Base-by-base conservation (phyloP, 1,284 basidiomycete genomes). In the Vanrija sp. region DNA sequence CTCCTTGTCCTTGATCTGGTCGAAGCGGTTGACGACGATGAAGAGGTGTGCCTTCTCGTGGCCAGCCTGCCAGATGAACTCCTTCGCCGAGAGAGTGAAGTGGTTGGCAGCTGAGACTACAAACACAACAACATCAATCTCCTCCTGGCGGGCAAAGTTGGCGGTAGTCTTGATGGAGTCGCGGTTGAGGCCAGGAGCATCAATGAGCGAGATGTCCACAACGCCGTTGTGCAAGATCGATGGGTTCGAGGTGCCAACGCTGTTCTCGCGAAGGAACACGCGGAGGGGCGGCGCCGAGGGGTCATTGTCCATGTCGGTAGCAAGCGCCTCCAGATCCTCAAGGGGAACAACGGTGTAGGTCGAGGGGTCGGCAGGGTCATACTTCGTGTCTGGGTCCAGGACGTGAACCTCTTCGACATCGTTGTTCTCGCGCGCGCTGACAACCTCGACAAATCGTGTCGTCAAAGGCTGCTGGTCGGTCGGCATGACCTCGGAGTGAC, bases 391-490 rank as follows among this genome's bases (percentile, higher is more conserved):
- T 24, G 86, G 38, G 55, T 70, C 57, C 65, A 73, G 45, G 44
- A 75, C 61, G 50, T 77, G 75, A 35, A 74, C 71, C 56, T 75
- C 73, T 57, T 75, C 73, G 51, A 61, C 59, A 38, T 62, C 68
- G 9, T 64, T 87, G 67, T 91, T 91, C 68, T 93, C 90, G 36
- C 84, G 80, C 0, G 91, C 92, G 68, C 96, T 93, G 61, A 94
- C 89, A 1, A 98, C 93, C 77, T 98, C 94, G 76, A 93, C 96
- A 73, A 98, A 98, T 36, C 94, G 86, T 20, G 92, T 93, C 0
- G 96, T 99, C 76, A 94, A 91, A 3, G 96, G 96, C 72, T 98
- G 96, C 75, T 99, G 93, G 75, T 99, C 96, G 56, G 93, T 87
- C 3, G 96, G 94, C 87, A 98, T 92, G 48, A 97, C 85, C 72